Conservation (phyloP, 176 grass and related monocot species). For the Chrysopogon serrulatus region DNA sequence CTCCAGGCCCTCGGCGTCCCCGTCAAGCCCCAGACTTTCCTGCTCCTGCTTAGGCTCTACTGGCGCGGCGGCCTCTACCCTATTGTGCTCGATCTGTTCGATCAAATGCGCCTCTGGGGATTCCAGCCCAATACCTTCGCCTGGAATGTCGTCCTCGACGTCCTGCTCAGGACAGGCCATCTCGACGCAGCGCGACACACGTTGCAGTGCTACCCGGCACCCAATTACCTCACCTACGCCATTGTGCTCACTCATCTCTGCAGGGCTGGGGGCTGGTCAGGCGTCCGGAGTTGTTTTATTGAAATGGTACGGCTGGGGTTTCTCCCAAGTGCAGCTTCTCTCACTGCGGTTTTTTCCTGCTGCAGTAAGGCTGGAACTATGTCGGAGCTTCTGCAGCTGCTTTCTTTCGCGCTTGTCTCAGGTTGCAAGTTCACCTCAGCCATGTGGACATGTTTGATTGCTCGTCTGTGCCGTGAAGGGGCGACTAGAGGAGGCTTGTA, state of each 20-base stretch:
- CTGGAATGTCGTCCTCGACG: slow-evolving; percentile 66
- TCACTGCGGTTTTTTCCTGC: slow-evolving; percentile 49
- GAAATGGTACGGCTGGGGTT: slow-evolving; percentile 59
- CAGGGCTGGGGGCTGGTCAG: slow-evolving; percentile 50
- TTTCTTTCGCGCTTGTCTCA: slow-evolving; percentile 50
- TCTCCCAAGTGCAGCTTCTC: slow-evolving; percentile 32
- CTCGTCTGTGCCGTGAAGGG: slow-evolving; percentile 44
- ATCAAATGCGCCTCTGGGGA: slow-evolving; percentile 63
- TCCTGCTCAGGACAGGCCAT: slow-evolving; percentile 54
- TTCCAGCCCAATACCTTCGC: slow-evolving; percentile 71
- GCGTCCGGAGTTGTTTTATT: slow-evolving; percentile 27
- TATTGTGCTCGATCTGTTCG: slow-evolving; percentile 58
- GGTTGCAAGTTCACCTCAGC: slow-evolving; percentile 33
- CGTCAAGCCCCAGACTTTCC: slow-evolving; percentile 64
- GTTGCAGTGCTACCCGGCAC: slow-evolving; percentile 27
- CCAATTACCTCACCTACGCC: slow-evolving; percentile 82
- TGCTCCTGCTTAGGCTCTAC: slow-evolving; percentile 71
- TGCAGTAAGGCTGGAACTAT: slow-evolving; percentile 58
- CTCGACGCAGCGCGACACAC: slow-evolving; percentile 27
- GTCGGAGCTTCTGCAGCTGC: slow-evolving; percentile 54
- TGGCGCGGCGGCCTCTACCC: slow-evolving; percentile 67
- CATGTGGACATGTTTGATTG: slow-evolving; percentile 84
- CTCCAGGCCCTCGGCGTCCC: slow-evolving; percentile 48
- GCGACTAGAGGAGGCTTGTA: slow-evolving; percentile 49
- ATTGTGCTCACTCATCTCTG: slow-evolving; percentile 62